Base-by-base conservation (phyloP, 495 filamentous ascomycete species). In the Hypoxylon crocopeplum region DNA sequence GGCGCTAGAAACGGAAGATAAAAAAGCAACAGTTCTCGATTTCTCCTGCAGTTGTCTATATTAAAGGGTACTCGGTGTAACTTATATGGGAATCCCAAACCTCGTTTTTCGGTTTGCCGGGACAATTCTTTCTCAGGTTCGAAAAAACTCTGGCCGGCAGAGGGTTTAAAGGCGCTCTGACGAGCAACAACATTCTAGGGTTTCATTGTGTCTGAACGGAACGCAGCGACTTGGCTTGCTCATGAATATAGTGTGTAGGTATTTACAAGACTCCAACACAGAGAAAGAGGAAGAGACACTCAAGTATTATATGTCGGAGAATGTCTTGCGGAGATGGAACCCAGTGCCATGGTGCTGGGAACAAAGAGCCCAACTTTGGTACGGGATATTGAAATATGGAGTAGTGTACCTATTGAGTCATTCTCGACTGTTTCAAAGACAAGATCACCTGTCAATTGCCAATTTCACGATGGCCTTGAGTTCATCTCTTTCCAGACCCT, bases 391-490 rank as follows among this genome's bases (percentile, higher is more conserved):
- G 44, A 50, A 27, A 46, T 25, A 34, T 3, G 37, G 30, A 24
- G 13, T 47, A 59, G 32, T 41, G 19, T 30, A 45, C n/a, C n/a
- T n/a, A n/a, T n/a, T 44, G 19, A 55, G 50, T 30, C 44, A 39
- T 56, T n/a, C 3, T 55, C 41, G 22, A 24, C 19, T 21, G 37
- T 19, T 47, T 38, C 16, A 20, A 24, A n/a, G n/a, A 16, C 15
- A 10, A 13, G 29, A 54, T 56, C 44, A 64, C 46, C 54, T 49
- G 12, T 59, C 61, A 7, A 64, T 55, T 20, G 61, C 61, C 29
- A 27, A 32, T 42, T 64, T 64, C 42, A 64, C 48, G 49, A 64
- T 59, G 24, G 48, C 44, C 33, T 64, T 64, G 22, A 64, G 49
- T 22, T 59, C 61, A 29, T 64, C 55, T 33, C 55, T 59, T 20